These are phyloP conservation scores for Berkeleyomyces rouxiae DNA, from an alignment of 2,329 filamentous ascomycete genomes.

Conservation along the genomic window DNA sequence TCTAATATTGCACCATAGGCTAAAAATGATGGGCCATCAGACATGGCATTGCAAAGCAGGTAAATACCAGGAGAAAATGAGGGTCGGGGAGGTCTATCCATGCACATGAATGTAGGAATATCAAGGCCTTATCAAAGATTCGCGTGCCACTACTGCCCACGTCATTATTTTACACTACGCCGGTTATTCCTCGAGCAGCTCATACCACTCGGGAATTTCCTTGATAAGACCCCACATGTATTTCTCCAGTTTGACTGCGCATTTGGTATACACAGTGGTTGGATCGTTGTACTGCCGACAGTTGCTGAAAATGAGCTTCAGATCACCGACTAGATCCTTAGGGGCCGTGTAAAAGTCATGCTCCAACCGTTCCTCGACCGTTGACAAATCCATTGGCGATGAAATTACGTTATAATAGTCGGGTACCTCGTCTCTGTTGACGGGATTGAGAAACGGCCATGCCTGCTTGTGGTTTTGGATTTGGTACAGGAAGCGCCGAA, in stretches of 20 bases:
- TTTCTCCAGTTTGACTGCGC: conserved; percentile 80
- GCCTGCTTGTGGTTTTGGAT: conserved; percentile 84
- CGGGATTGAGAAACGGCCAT: conserved; percentile 89
- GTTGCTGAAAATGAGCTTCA: conserved; percentile 81
- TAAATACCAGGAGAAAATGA: too few species aligned
- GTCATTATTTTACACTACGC: background rate
- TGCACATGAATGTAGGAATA: too few species aligned
- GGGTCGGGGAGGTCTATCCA: too few species aligned
- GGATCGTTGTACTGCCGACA: conserved; percentile 95
- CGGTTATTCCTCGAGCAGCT: background rate
- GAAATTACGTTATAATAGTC: conserved; percentile 99
- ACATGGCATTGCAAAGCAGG: too few species aligned
- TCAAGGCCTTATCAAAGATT: too few species aligned
- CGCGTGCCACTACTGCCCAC: too few species aligned
- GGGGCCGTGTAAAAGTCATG: conserved; percentile 81
- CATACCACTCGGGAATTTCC: conserved; percentile 77
- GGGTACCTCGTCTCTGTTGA: conserved; percentile 90
- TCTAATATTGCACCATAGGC: too few species aligned
- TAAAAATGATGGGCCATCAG: too few species aligned
- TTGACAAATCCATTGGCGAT: conserved; percentile 89
- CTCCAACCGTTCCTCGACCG: conserved; percentile 92
- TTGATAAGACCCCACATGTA: conserved; percentile 91
- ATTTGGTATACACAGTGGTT: conserved; percentile 86
- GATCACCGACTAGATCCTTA: conserved; percentile 83
- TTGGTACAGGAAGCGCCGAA: conserved; percentile 83